Base-by-base conservation (phyloP, 345 rosid genomes). In the Hevea brasiliensis region DNA sequence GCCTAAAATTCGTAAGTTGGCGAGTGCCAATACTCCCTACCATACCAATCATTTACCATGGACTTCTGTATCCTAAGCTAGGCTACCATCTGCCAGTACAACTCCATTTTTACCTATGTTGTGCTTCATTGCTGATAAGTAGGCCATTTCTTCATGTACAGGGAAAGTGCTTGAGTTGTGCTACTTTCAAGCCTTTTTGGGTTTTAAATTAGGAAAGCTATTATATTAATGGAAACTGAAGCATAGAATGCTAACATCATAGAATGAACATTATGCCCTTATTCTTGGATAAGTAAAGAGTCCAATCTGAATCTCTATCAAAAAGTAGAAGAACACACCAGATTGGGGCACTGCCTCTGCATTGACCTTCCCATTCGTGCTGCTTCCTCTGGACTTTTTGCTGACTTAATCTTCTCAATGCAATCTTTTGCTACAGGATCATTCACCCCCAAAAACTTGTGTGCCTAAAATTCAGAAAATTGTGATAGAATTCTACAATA, bases 321-420 rank as follows among this genome's bases (percentile, higher is more conserved):
- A 18, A 45, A 65, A 68, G 45, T 21, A 50, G 45, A 70, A 45
- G 26, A 75, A 64, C 84, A 69, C 81, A 93, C 98, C 92, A 87
- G 82, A 78, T 88, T 66, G 56, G 93, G 92, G 68, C 64, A 76
- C 64, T 74, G 87, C 80, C 88, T 85, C 80, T 85, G 97, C 72
- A 80, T 75, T 74, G 83, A 75, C 83, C 98, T 87, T 66, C 98
- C 97, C 59, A 89, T 79, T 57, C 86, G 69, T 44, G 98, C 97
- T 71, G 97, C 97, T 84, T 92, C 97, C 78, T 94, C 98, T 9
- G 97, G 97, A 84, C 98, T 85, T 74, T 68, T 90, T 9, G 90
- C 88, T 17, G 81, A 78, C 80, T 85, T 86, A 72, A 92, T 89
- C 73, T 80, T 86, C 75, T 83, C 92, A 77, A 88, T 72, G 73